These are phyloP conservation scores for Botrytis aclada DNA, from an alignment of 2,329 filamentous ascomycete genomes.

Conservation along the genomic window DNA sequence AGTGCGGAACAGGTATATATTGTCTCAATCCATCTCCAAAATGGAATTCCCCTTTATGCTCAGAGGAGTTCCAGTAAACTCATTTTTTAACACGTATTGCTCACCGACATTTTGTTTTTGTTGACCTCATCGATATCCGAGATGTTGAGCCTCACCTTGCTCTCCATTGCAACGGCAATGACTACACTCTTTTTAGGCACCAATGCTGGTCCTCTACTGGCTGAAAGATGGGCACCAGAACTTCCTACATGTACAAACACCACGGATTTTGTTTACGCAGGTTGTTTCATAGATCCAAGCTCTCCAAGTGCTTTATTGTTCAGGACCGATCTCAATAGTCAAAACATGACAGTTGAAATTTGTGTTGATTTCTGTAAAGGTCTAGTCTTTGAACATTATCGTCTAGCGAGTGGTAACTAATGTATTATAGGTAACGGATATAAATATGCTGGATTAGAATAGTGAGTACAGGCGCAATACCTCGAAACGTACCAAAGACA, in stretches of 20 bases:
- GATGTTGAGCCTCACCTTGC: conserved; percentile 26
- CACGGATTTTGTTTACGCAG: conserved; percentile 39
- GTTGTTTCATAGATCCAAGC: conserved; percentile 37
- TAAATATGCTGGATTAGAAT: conserved; percentile 39
- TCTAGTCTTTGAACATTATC: conserved; percentile 4
- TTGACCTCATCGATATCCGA: neutral
- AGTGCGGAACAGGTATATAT: neutral
- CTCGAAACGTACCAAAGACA: neutral
- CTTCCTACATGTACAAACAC: conserved; percentile 33
- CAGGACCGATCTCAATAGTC: conserved; percentile 30
- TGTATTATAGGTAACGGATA: conserved; percentile 35
- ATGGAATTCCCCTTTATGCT: neutral
- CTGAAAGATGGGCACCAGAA: conserved; percentile 26
- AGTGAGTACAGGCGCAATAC: conserved; percentile 22
- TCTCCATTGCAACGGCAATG: conserved; percentile 29
- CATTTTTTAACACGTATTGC: neutral
- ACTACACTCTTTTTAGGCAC: conserved; percentile 27
- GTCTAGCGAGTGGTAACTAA: neutral
- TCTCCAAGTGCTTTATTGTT: conserved; percentile 35
- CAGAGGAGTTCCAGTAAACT: neutral
- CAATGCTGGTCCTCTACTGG: conserved; percentile 23
- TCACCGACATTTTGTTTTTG: neutral
- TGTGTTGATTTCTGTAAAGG: conserved; percentile 41
- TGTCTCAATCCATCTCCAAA: neutral
- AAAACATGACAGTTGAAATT: conserved; percentile 39